These are phyloP conservation scores for Bauhinia variegata DNA, from an alignment of 306 rosid genomes.

Conservation along the genomic window DNA sequence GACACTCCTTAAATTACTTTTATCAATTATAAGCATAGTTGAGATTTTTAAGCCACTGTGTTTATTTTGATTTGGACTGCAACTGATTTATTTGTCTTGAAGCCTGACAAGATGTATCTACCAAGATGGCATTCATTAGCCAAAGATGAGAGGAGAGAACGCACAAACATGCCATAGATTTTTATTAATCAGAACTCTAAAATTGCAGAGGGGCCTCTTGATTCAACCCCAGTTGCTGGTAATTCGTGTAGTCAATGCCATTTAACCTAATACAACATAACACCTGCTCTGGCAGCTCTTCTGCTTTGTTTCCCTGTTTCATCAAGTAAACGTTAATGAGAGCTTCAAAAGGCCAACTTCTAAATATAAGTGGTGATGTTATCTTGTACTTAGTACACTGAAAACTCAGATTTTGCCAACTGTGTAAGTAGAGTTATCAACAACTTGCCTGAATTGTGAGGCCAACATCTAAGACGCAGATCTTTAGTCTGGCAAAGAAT, in stretches of 20 bases:
- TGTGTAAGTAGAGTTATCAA: too few species aligned
- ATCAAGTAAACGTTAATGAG: slow-evolving; percentile 7
- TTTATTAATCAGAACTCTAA: slow-evolving; percentile 26
- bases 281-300: slow-evolving; percentile 94
- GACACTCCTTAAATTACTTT: too few species aligned
- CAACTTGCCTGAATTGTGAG: slow-evolving; percentile 94
- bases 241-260: slow-evolving; percentile 79
- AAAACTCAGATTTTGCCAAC: too few species aligned
- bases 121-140: background rate
- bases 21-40: too few species aligned
- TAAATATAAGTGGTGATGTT: too few species aligned
- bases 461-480: slow-evolving; percentile 83
- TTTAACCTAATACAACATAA: slow-evolving; percentile 87
- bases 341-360: slow-evolving; percentile 4
- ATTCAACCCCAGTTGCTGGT: slow-evolving; percentile 73
- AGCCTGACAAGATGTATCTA: slow-evolving; percentile 32
- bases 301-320: slow-evolving; percentile 86
- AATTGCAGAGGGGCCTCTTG: slow-evolving; percentile 53
- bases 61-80: too few species aligned
- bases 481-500: slow-evolving; percentile 80
- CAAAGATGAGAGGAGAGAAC: too few species aligned
- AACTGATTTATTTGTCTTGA: too few species aligned
- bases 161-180: slow-evolving; percentile 2
- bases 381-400: too few species aligned
- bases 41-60: too few species aligned